Conservation (phyloP, 345 rosid species). For the Schrenkiella parvula region DNA sequence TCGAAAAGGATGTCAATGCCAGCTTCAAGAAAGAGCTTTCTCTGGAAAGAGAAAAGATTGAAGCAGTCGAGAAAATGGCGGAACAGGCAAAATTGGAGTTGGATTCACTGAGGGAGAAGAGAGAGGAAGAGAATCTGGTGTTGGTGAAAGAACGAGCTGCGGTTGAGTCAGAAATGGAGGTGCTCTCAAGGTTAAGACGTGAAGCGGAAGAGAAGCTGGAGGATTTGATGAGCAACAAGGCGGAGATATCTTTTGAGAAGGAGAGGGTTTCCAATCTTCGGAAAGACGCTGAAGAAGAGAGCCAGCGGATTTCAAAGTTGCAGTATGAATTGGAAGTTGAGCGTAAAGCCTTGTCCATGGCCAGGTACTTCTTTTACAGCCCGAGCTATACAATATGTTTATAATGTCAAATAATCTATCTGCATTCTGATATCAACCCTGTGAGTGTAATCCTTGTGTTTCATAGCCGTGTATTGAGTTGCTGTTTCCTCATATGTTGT, state of each 20-base stretch:
- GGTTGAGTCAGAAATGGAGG: conserved; percentile 82
- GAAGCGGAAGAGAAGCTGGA: conserved; percentile 84
- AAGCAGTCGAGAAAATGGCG: conserved; percentile 82
- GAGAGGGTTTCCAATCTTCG: conserved; percentile 66
- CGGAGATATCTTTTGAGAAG: conserved; percentile 77
- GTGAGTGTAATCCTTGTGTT: not conserved
- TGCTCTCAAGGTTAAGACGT: conserved; percentile 64
- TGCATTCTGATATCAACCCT: not conserved
- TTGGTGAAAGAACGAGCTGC: conserved; percentile 76
- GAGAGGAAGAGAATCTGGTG: conserved; percentile 64
- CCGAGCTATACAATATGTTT: not conserved
- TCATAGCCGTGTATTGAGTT: not conserved
- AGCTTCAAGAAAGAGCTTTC: conserved; percentile 77
- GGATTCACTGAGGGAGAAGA: conserved; percentile 66
- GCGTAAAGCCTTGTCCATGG: conserved; percentile 90
- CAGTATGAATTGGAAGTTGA: conserved; percentile 90
- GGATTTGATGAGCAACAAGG: conserved; percentile 68
- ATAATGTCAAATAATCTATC: not conserved
- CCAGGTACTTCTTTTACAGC: conserved; percentile 54
- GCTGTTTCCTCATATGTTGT: not conserved
- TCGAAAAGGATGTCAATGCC: conserved; percentile 78
- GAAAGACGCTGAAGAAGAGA: conserved; percentile 74
- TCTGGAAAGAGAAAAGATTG: conserved; percentile 76
- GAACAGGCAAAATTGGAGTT: conserved; percentile 70
- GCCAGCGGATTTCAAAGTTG: conserved; percentile 63